Evolutionary conservation across 768 basidiomycete genomes (phyloP).

Genomic region (Mycena crocata): DNA sequence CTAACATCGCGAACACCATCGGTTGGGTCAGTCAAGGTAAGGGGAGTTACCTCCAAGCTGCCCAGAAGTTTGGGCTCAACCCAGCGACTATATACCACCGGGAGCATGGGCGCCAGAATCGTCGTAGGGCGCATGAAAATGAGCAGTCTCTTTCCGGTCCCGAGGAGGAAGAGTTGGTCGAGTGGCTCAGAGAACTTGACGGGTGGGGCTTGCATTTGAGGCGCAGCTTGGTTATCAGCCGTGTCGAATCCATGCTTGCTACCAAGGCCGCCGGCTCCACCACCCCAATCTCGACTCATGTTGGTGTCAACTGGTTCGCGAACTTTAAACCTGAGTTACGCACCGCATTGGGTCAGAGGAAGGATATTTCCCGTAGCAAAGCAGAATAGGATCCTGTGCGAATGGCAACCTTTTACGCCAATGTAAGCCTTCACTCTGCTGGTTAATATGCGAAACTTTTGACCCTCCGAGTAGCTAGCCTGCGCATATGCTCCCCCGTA

Average conservation of each 20-base stretch:
- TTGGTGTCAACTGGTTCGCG: slow-evolving; percentile 12
- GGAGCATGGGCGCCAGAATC: neutral
- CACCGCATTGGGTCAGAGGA: slow-evolving; percentile 9
- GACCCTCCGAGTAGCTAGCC: neutral
- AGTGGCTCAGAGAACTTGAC: slow-evolving; percentile 1
- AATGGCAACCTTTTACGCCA: neutral
- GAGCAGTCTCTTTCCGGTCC: neutral
- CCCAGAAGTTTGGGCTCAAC: neutral
- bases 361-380: slow-evolving; percentile 2
- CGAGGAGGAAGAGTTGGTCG: slow-evolving; percentile 5
- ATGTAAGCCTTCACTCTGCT: neutral
- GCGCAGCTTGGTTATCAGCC: neutral
- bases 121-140: neutral
- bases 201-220: neutral
- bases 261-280: neutral
- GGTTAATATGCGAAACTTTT: too few relatives aligned
- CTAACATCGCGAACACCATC: neutral
- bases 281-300: neutral
- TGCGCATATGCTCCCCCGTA: slow-evolving; percentile 7
- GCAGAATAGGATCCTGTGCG: neutral
- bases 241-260: neutral
- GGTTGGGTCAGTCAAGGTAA: neutral
- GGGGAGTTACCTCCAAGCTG: neutral
- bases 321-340: slow-evolving; percentile 7
- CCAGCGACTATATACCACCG: neutral